Evolutionary conservation across 2,329 filamentous ascomycete genomes (phyloP), one percentile per base, ranked within the genome.

Genomic region (Apiospora aurea): DNA sequence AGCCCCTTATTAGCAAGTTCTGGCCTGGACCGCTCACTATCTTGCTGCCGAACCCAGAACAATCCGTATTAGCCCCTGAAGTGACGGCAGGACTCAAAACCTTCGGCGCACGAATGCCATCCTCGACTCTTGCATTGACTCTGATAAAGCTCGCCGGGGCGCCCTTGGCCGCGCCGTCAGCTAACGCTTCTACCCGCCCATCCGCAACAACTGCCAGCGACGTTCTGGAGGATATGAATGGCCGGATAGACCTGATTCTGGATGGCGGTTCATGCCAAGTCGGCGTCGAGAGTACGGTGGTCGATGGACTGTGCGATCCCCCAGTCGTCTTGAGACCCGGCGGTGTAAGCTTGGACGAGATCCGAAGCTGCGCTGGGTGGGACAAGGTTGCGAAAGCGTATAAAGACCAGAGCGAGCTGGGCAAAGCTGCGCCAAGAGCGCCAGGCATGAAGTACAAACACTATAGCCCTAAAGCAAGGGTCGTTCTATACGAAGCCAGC

Each of bases 361-460:
- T 98, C 71, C 87, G 92, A 61, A 80, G 84, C 53, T 94, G 92
- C 78, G 85, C 87, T 0, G 96, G 96, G 0, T 99, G 96, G 96
- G 92, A 95, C 79, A 84, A 89, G 51, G 93, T 94, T 0, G 86
- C 88, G 73, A 90, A 92, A 72, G 96, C 89, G 14, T 98, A 98
- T 81, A 91, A 92, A 78, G 94, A 97, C 77, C 87, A 88, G 72
- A 90, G 90, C 21, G 90, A 94, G 77, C 86, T 89, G 26, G 92
- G 89, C 6, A 89, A 88, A 69, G 73, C 74, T n/a, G 87, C 88
- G 13, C 96, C 96, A 0, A 88, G 94, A 71, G 96, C 96, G 0
- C 96, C 96, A 0, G 96, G 96, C 0, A 99, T 99, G 96, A 99
- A 99, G 83, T 99, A 99, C 81, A 94, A 96, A 80, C 96, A 99